A percentile compares a stretch with the other conserved stretches of the same genome.
Conservation (phyloP, 768 basidiomycete species). For the Trametes coccinea region DNA sequence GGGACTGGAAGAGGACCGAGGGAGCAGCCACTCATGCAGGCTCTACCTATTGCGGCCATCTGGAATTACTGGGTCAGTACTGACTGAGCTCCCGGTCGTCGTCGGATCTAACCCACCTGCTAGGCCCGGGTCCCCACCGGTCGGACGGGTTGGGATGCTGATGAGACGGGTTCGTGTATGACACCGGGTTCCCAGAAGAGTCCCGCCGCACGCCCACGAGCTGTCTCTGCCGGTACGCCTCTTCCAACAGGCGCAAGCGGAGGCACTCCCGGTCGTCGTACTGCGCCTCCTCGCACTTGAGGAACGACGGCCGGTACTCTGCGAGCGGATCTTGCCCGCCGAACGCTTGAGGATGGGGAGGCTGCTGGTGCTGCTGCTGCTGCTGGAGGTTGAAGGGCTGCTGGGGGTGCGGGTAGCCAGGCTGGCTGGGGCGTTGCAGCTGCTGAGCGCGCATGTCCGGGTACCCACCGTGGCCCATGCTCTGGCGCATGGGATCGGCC, state of each 20-base stretch:
- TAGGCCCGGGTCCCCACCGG: conserved; percentile 10
- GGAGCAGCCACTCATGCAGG: too few species aligned
- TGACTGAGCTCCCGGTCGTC: too few species aligned
- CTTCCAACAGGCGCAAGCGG: conserved; percentile 18
- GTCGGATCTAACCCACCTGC: neutral
- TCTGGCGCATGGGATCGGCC: neutral
- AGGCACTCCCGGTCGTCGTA: conserved; percentile 18
- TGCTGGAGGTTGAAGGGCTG: neutral
- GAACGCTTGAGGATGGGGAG: neutral
- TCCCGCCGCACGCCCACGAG: neutral
- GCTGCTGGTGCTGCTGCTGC: neutral
- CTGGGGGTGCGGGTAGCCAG: neutral
- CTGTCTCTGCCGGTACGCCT: conserved; percentile 12
- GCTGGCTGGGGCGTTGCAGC: neutral
- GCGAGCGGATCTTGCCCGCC: neutral
- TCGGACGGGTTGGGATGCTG: neutral
- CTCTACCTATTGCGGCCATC: neutral
- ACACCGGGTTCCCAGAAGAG: neutral
- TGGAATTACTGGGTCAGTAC: too few species aligned
- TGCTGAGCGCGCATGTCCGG: conserved; percentile 1
- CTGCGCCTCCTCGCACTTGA: conserved; percentile 11
- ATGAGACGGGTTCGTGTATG: neutral
- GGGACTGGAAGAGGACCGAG: neutral
- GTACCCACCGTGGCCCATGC: neutral
- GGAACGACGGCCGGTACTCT: conserved; percentile 12